Percentiles rank a stretch among this genome's conserved stretches.
Evolutionary conservation across 768 basidiomycete species (phyloP).

Genomic region (Rhizopogon vinicolor): DNA sequence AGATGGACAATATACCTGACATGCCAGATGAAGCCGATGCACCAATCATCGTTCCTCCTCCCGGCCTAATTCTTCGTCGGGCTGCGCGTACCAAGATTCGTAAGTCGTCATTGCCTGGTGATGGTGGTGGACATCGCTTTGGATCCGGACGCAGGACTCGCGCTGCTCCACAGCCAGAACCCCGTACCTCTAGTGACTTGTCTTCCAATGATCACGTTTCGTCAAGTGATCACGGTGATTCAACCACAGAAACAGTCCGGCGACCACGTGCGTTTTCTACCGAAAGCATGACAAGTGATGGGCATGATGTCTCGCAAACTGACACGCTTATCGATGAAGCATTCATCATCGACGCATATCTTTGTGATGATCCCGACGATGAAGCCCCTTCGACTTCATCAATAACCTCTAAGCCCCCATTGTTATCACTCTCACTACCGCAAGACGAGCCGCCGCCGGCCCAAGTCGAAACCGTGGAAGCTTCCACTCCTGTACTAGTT

Average conservation of each 20-base stretch:
- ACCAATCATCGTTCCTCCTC: constrained; percentile 83
- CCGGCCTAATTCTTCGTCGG: constrained; percentile 85
- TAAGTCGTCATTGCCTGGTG: constrained; percentile 71
- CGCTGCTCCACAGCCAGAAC: constrained; percentile 29
- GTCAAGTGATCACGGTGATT: constrained; percentile 57
- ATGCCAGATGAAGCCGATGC: constrained; percentile 78
- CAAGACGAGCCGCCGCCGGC: constrained; percentile 9
- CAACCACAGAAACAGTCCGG: constrained; percentile 31
- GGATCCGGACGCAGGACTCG: constrained; percentile 33
- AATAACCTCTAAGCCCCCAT: constrained; percentile 15
- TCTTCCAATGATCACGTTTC: constrained; percentile 43
- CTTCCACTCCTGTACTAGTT: constrained; percentile 31
- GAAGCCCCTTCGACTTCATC: constrained; percentile 14
- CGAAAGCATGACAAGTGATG: constrained; percentile 35
- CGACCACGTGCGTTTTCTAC: constrained; percentile 33
- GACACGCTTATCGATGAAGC: constrained; percentile 80
- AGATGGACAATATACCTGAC: constrained; percentile 64
- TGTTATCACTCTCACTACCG: constrained; percentile 19
- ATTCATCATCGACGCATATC: constrained; percentile 83
- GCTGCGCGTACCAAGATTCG: constrained; percentile 94
- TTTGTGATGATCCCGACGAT: constrained; percentile 48
- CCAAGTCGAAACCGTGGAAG: constrained; percentile 25
- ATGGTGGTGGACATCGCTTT: constrained; percentile 84
- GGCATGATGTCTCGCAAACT: constrained; percentile 42
- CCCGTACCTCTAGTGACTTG: constrained; percentile 64